Base-by-base conservation (phyloP, 805 yeast genomes). In the Saccharomycopsis vini region DNA sequence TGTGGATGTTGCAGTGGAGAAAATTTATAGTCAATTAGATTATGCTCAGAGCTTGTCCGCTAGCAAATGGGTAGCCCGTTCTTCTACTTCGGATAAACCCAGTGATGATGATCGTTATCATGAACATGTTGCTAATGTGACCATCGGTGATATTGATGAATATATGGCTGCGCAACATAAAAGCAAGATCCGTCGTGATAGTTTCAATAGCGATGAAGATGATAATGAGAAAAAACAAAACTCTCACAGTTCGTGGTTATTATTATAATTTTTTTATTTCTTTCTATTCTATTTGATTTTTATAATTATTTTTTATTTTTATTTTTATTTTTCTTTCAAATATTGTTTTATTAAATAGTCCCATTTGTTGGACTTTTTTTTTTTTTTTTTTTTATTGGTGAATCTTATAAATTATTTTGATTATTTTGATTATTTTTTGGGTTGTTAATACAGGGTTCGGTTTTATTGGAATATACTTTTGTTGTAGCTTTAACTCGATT, bases 21-120 rank as follows among this genome's bases (percentile, higher is more conserved):
- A 76, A 6, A 82, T 90, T n/a, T 90, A 89, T 60, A 68, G 76
- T 1, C 86, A 86, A 54, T 58, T 87, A 58, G 88, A 79, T 40
- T 89, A 89, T 59, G 84, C 95, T 1, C 67, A 73, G 47, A 73
- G 71, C 29, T 59, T 82, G n/a, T 9, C 21, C 18, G 6, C 20
- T 13, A 7, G n/a, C 12, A n/a, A 7, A 3, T 20, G 39, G 3
- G 13, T 16, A 36, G 15, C 40, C 40, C 9, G 15, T 13, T n/a
- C n/a, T n/a, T n/a, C n/a, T n/a, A n/a, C n/a, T n/a, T n/a, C n/a
- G n/a, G n/a, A n/a, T n/a, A n/a, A n/a, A n/a, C n/a, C n/a, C n/a
- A n/a, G n/a, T n/a, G n/a, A n/a, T n/a, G n/a, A n/a, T n/a, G n/a
- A n/a, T n/a, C n/a, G n/a, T n/a, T n/a, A n/a, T n/a, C 31, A 13